Evolutionary conservation across 352 stramenopile species (phyloP), one percentile per base, ranked within the genome.

Genomic region (Globisporangium apiculatum): DNA sequence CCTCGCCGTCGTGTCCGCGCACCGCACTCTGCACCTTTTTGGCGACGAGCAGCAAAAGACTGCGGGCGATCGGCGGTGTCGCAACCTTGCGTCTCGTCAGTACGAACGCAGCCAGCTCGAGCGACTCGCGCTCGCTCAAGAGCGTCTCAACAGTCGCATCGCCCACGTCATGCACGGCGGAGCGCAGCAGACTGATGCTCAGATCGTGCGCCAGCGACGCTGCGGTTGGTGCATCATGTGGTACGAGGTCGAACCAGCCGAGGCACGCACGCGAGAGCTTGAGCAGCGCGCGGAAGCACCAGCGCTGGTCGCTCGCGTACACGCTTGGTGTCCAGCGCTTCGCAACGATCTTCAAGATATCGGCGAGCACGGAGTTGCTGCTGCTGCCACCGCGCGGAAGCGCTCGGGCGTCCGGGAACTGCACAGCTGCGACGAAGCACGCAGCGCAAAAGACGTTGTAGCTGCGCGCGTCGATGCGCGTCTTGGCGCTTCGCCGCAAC

Each of bases 361-460:
- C 60, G 14, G 36, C 17, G 31, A 61, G 51, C 40, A 14, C 7
- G 7, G 40, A 43, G 7, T 43, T 12, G 40, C 11, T 12, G 40
- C 11, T 8, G 11, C 11, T 12, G 40, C 7, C 40, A 43, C 43
- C 37, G 15, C 7, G 5, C 3, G 15, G 52, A 4, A 55, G 5
- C n/a, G 45, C 15, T 15, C 31, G 45, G 7, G 36, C 7, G n/a
- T 1, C 18, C 17, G 5, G 18, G 7, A 46, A 54, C n/a, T 35
- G 57, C 24, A 63, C 68, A 9, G 67, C 61, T 35, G 79, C 17
- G 17, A 79, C 64, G 40, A 86, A 81, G 52, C 75, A 79, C n/a
- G 71, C 67, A 36, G 69, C 64, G 40, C 58, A 60, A 66, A 81
- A 79, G 3, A 81, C 56, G 41, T 67, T 77, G 61, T 68, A 83